Evolutionary conservation across 345 rosid species (phyloP), one percentile per base, ranked within the genome.

Genomic region (Populus euphratica): DNA sequence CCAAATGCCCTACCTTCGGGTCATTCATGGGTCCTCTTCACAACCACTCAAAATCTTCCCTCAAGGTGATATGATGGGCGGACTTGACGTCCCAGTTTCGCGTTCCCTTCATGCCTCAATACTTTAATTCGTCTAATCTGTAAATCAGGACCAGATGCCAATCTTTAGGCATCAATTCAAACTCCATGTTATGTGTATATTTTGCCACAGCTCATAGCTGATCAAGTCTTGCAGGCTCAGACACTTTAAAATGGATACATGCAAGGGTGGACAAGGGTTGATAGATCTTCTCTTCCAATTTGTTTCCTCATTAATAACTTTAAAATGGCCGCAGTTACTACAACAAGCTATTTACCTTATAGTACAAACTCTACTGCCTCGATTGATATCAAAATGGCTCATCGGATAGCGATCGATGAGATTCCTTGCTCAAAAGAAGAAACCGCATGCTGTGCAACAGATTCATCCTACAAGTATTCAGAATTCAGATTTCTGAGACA

Each of bases 401-500:
- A 21, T 29, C 33, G 21, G 47, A 50, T 33, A 36, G 50, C 7
- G 2, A 63, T 44, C 2, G 25, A 18, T 2, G 23, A 38, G 5
- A 10, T 23, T 73, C 76, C 68, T 39, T 13, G 52, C 4, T n/a
- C 36, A 38, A 54, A 20, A 5, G 6, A 38, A 43, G 1, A 10
- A 5, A 14, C 54, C 23, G 29, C 20, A 29, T 18, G 29, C 49
- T 11, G 38, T 20, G 5, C 5, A 21, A 72, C 44, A 31, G 44
- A 35, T 12, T 73, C 50, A 59, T 61, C 18, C 59, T 35, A 33
- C 33, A 68, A n/a, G 12, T 31, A 0, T 27, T 44, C 43, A 64
- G 67, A 54, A 27, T 27, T 64, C 43, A 64, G 66, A 54, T 41
- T 74, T 74, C 61, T 64, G 66, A 43, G 8, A 11, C 62, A 74